phyloP scores from a whole-genome alignment of 352 stramenopile species.

The Pythium phragmiticola region DNA sequence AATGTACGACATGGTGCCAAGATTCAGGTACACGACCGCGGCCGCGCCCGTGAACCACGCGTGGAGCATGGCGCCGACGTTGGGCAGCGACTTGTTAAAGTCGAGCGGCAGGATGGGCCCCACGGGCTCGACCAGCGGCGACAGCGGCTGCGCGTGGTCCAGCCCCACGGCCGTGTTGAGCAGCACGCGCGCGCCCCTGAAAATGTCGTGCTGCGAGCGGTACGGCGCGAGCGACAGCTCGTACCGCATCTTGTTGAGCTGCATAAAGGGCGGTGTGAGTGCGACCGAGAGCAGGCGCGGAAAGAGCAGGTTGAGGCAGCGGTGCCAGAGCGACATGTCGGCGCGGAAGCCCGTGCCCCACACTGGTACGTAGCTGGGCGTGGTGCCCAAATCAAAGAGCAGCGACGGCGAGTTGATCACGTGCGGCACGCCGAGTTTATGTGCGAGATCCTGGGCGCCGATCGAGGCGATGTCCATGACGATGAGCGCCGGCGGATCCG shows the following conservation, averaged over 20 bases:
- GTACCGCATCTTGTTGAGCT: constrained; percentile 85
- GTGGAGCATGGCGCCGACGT: constrained; percentile 31
- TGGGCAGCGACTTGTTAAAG: constrained; percentile 33
- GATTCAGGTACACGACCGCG: constrained; percentile 71
- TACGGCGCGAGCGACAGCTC: constrained; percentile 72
- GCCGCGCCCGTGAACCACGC: constrained; percentile 37
- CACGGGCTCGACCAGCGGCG: constrained; percentile 74
- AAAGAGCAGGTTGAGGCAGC: constrained; percentile 90
- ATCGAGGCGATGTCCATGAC: constrained; percentile 84
- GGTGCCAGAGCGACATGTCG: constrained; percentile 86
- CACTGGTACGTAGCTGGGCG: constrained; percentile 76
- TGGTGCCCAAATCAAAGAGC: constrained; percentile 73
- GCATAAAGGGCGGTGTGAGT: constrained; percentile 88
- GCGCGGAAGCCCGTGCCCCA: constrained; percentile 83
- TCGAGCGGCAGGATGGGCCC: constrained; percentile 65
- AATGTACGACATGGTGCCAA: constrained; percentile 80
- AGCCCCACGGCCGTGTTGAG: constrained; percentile 89
- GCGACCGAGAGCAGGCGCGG: constrained; percentile 79
- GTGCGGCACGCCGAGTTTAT: constrained; percentile 73
- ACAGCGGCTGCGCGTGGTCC: constrained; percentile 76
- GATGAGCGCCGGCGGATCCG: constrained; percentile 55
- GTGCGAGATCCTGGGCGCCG: constrained; percentile 72
- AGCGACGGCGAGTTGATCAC: constrained; percentile 87
- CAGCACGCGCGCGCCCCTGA: constrained; percentile 79
- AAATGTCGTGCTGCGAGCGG: constrained; percentile 86